phyloP scores from a whole-genome alignment of 164 flowering plant species.

The Sextonia rubra region DNA sequence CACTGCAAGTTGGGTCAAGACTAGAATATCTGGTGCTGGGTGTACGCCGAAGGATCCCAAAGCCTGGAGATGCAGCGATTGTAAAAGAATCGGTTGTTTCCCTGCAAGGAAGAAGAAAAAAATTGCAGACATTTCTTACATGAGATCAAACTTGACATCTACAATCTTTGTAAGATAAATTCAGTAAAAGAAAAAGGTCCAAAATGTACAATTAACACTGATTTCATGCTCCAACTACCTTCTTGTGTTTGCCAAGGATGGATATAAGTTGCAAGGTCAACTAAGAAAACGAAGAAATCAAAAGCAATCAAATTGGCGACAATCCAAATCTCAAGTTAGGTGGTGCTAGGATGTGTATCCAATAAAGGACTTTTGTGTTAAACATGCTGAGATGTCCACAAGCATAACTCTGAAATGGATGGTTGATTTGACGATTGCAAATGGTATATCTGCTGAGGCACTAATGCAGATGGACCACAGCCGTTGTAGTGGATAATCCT shows the following conservation, averaged over 20 bases:
- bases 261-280: not conserved
- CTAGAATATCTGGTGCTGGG: slow-evolving; percentile 34
- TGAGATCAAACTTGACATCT: not conserved
- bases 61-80: slow-evolving; percentile 64
- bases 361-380: too few relatives aligned
- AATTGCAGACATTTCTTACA: not conserved
- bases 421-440: not conserved
- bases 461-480: not conserved
- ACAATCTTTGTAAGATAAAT: not conserved
- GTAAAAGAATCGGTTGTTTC: slow-evolving; percentile 69
- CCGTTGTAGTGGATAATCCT: not conserved
- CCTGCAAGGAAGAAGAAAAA: slow-evolving; percentile 32
- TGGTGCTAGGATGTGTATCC: not conserved
- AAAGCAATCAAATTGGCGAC: too few relatives aligned
- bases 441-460: not conserved
- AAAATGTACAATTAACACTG: not conserved
- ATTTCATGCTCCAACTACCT: not conserved
- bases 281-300: not conserved
- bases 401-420: not conserved
- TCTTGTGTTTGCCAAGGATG: not conserved
- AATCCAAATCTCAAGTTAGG: too few relatives aligned
- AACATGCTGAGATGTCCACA: not conserved
- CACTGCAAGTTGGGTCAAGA: slow-evolving; percentile 24
- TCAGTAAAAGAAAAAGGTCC: too few relatives aligned
- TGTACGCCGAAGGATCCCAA: slow-evolving; percentile 38